Evolutionary conservation across 1,139 yeast genomes (phyloP), one percentile per base, ranked within the genome.

Genomic region (Barnettozyma hawaiiensis): DNA sequence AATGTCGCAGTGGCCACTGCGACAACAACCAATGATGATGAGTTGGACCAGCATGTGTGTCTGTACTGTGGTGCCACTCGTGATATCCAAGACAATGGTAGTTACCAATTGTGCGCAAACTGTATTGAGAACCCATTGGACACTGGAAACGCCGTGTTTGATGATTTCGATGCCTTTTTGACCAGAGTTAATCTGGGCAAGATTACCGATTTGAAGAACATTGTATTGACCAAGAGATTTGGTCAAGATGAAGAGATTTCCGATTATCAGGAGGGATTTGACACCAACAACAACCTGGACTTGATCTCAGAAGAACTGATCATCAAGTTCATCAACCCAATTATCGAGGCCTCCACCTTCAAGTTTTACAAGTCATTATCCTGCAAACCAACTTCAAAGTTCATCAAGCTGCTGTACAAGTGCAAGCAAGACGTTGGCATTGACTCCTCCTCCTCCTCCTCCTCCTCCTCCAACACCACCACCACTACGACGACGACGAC

Each of bases 351-450:
- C 11, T 51, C 57, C 3, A 55, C 55, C 3, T 55, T 46, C 41
- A 50, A 51, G 41, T 55, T 53, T 38, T 47, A 48, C n/a, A 53
- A 51, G 39, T 43, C 51, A 6, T 41, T 50, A 10, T 44, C 55
- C 11, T 41, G 45, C 3, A 53, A 47, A 26, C 52, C 55, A 3
- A 45, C 40, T 35, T 53, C 56, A 20, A 53, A 53, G 32, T 41
- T 54, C 8, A 49, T 55, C 41, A 55, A 55, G 35, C 31, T 53
- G 20, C 35, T 53, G n/a, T 53, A 43, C 47, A 50, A 47, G 41
- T 53, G 57, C 31, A 54, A 51, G 40, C 57, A 54, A 44, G 57
- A 54, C 37, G 23, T 50, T n/a, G n/a, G n/a, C n/a, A n/a, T n/a
- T n/a, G n/a, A n/a, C n/a, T n/a, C n/a, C n/a, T n/a, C n/a, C n/a